Conservation (phyloP, 2,329 filamentous ascomycete genomes). For the Ophiobolus disseminans region DNA sequence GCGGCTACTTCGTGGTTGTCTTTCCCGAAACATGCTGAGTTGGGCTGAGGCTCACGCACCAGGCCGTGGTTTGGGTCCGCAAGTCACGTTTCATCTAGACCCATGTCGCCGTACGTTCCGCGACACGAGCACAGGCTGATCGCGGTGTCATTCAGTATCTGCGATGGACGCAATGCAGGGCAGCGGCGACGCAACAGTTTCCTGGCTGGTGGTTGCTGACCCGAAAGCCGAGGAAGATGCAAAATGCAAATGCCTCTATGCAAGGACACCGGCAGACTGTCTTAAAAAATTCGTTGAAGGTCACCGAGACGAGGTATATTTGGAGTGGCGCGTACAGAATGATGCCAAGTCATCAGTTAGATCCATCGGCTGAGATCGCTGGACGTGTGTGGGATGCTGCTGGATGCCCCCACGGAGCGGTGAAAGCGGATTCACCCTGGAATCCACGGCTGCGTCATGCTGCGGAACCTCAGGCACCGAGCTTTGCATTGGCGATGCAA, state of each 20-base stretch:
- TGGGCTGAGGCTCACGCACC: slow-evolving; percentile 2
- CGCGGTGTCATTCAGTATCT: no score
- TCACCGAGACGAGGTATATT: not conserved
- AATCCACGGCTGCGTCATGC: slow-evolving; percentile 35
- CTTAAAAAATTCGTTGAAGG: not conserved
- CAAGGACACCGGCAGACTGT: slow-evolving; percentile 4
- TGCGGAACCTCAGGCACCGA: slow-evolving; percentile 20
- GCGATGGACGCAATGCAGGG: not conserved
- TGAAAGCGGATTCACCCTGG: slow-evolving; percentile 34
- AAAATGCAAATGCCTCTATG: slow-evolving; percentile 13
- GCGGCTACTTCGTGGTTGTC: slow-evolving; percentile 5
- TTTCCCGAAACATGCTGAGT: not conserved
- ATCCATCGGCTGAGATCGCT: slow-evolving; percentile 18
- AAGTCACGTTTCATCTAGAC: slow-evolving; percentile 29
- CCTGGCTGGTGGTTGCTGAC: not conserved
- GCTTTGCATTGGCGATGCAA: slow-evolving; percentile 22
- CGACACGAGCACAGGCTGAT: no score
- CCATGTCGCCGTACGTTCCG: slow-evolving; percentile 7
- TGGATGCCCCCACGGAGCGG: slow-evolving; percentile 39
- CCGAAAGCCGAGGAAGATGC: not conserved
- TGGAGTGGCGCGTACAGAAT: slow-evolving; percentile 4
- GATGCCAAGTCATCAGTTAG: slow-evolving; percentile 15
- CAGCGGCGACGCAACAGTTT: slow-evolving; percentile 7
- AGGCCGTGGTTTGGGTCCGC: slow-evolving; percentile 17
- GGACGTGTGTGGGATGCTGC: slow-evolving; percentile 34